Evolutionary conservation across 148 eudicot species (phyloP), one percentile per base, ranked within the genome.

Genomic region (Nepenthes gracilis): DNA sequence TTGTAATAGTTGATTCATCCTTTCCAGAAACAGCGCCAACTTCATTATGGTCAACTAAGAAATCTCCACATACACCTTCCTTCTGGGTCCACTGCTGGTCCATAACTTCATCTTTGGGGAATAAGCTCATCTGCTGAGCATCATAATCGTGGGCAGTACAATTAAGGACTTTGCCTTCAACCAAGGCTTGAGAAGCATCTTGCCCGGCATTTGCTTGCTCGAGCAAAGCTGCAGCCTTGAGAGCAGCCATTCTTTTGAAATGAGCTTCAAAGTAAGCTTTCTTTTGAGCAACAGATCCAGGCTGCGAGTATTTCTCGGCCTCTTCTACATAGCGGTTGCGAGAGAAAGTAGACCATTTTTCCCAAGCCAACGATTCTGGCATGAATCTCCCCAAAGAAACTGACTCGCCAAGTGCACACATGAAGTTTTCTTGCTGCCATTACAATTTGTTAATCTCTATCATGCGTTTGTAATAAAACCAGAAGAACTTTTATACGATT

Each of bases 241-340:
- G 79, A 52, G 87, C 91, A 9, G 97, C 97, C 67, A 88, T 80
- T 65, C 72, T 83, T 82, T 88, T 92, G 79, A 83, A 92, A 78
- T 88, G 94, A 34, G 97, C 97, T 84, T 92, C 97, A 58, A 92
- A 92, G 59, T 83, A 92, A 12, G 96, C 97, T 61, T 92, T 92
- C 74, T 88, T 92, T 66, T 88, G 85, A 2, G 92, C 93, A 36
- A 92, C 97, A 1, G 97, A 92, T 2, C 97, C 97, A 0, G 90
- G 93, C 66, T 68, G 77, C 0, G 97, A 79, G 50, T 83, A 92
- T 59, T 82, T 85, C 70, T 83, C 81, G 0, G 94, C 97, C 58
- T 92, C 97, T 52, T 88, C 92, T 0, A 88, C 90, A 3, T 88
- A 82, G 1, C 84, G 77, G 59, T 88, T 92, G 55, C 82, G 83